phyloP scores from a whole-genome alignment of 345 rosid species.

The Hypericum androsaemum region DNA sequence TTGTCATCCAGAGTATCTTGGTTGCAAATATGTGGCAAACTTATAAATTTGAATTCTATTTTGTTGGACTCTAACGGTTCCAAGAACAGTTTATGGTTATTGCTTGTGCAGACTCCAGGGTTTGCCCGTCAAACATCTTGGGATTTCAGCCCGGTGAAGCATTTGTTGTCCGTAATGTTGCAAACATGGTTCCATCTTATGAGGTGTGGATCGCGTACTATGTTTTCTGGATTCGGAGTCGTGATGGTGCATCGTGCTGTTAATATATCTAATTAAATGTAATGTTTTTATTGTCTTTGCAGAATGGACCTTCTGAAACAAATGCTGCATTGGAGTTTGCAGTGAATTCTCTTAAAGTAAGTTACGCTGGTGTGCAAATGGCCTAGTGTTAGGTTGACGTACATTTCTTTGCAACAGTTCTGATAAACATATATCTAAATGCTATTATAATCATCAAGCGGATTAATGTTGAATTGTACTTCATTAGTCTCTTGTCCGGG shows the following conservation, averaged over 20 bases:
- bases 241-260: background rate
- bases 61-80: constrained; percentile 17
- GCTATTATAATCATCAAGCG: no score
- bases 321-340: constrained; percentile 95
- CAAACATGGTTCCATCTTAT: constrained; percentile 72
- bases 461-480: no score
- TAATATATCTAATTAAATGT: background rate
- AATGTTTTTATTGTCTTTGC: constrained; percentile 19
- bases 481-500: no score
- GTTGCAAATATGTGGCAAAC: no score
- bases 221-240: background rate
- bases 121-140: constrained; percentile 76
- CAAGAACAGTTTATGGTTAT: constrained; percentile 80
- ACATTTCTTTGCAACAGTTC: constrained; percentile 1
- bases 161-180: constrained; percentile 80
- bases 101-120: constrained; percentile 97
- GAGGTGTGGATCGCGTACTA: constrained; percentile 42
- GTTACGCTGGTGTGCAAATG: constrained; percentile 14
- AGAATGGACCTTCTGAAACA: constrained; percentile 90
- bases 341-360: constrained; percentile 65
- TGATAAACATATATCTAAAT: no score
- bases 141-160: constrained; percentile 99
- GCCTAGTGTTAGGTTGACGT: no score
- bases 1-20: no score
- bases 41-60: no score